Base-by-base conservation (phyloP, 2,329 filamentous ascomycete species). In the Botrytis galanthina region DNA sequence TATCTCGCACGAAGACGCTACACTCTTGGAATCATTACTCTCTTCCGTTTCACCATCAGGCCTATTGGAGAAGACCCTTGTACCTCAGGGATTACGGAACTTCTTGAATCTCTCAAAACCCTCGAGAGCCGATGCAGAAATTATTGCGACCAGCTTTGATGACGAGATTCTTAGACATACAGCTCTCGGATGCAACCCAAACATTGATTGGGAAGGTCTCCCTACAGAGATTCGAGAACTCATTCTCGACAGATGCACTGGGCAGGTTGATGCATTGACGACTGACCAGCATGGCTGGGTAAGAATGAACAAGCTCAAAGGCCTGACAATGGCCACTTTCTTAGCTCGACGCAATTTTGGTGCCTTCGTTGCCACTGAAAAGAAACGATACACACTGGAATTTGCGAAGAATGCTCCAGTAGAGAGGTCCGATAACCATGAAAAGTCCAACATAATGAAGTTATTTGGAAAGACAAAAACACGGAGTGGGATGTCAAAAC, bases 131-230 rank as follows among this genome's bases (percentile, higher is more conserved):
- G 29, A 72, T 32, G 70, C 70, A 44, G 60, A 72, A 54, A 35
- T 5, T 4, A n/a, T 72, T 51, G 70, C n/a, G 42, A 37, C 12
- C 5, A n/a, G 39, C 14, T 72, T 72, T n/a, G 74, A 77, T 42
- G 69, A 70, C 29, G 75, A 86, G n/a, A 78, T 86, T 1, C 78
- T 88, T 22, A 81, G 82, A 29, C 82, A 84, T 72, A 79, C 86
- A 7, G 86, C 85, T 67, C 78, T 88, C 37, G 85, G 86, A 0
- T 83, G 86, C 44, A 82, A 87, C 59, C 82, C 82, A 72, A 86
- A 88, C 71, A 82, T 82, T 16, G 81, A 86, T 44, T 88, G 87
- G 87, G 86, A 88, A 54, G 80, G 77, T 37, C 79, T 88, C 18
- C 85, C 86, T 4, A 77, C 82, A 26, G 81, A 83, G 12, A 83